Evolutionary conservation across 768 basidiomycete species (phyloP), one percentile per base, ranked within the genome.

Genomic region (Mycena latifolia): DNA sequence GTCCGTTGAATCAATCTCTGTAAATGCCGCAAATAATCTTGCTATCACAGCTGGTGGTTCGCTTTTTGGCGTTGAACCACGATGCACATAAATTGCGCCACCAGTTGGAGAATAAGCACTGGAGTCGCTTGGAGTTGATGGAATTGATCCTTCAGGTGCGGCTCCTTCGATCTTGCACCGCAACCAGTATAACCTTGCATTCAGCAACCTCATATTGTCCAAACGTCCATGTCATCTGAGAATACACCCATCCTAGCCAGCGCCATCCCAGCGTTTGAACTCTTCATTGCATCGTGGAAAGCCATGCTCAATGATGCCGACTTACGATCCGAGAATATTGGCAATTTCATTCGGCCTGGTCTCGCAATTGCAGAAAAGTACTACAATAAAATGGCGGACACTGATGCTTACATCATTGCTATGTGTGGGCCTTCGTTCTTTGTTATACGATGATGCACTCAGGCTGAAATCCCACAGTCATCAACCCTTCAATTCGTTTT

Each of bases 111-210:
- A n/a, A n/a, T n/a, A n/a, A n/a, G n/a, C n/a, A n/a, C n/a, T n/a
- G n/a, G n/a, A 53, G 31, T 27, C 46, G 29, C 20, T 37, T 73
- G 45, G 52, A 69, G 46, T 65, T 72, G 48, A 31, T 72, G 29
- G 71, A 72, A 56, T 24, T 67, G 41, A 65, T 72, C 41, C 37
- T 52, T 65, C 57, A 50, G 47, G 55, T 56, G 10, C 29, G 29
- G 18, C 17, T 46, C 15, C 27, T 56, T 31, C 18, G 8, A 46
- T 43, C 33, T 31, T 51, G 20, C 2, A 50, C 14, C 22, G 35
- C 28, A 55, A 55, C 15, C 47, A 65, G n/a, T n/a, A n/a, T n/a
- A n/a, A n/a, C n/a, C n/a, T n/a, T n/a, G n/a, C n/a, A n/a, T 10
- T n/a, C n/a, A n/a, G n/a, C n/a, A n/a, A n/a, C n/a, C n/a, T n/a